These are phyloP conservation scores for Paragyromitra xinjiangensis DNA, from an alignment of 495 filamentous ascomycete genomes.

Conservation along the genomic window DNA sequence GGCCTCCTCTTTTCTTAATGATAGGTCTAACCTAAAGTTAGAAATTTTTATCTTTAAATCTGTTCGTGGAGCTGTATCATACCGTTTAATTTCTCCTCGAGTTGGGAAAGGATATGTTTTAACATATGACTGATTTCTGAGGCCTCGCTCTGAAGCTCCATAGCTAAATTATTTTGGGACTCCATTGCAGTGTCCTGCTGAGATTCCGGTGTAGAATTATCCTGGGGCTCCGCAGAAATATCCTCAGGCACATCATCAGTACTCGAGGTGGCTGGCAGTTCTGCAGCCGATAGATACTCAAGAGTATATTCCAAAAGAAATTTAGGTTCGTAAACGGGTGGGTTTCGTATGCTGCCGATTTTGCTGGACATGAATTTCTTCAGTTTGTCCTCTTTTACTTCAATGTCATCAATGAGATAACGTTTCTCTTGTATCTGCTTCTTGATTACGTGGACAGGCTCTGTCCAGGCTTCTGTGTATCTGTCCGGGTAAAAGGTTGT, in stretches of 20 bases:
- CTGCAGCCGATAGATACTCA: slow-evolving; percentile 33
- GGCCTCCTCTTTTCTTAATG: slow-evolving; percentile 49
- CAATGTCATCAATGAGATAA: slow-evolving; percentile 50
- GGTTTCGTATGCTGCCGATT: slow-evolving; percentile 33
- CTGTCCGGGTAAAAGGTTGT: slow-evolving; percentile 78
- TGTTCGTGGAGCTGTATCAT: slow-evolving; percentile 7
- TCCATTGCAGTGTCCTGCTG: slow-evolving; percentile 19
- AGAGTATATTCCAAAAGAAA: slow-evolving; percentile 49
- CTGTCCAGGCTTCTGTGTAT: slow-evolving; percentile 70
- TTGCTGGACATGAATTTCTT: slow-evolving; percentile 46
- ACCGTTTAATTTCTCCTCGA: slow-evolving; percentile 56
- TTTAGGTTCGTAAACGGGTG: slow-evolving; percentile 37
- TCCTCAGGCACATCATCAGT: slow-evolving; percentile 14
- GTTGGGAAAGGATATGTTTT: slow-evolving; percentile 45
- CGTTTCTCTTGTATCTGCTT: slow-evolving; percentile 60
- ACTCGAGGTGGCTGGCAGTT: neutral
- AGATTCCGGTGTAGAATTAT: slow-evolving; percentile 1
- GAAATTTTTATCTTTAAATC: neutral
- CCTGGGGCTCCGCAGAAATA: slow-evolving; percentile 24
- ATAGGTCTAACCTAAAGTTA: slow-evolving; percentile 35
- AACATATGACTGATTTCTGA: slow-evolving; percentile 43
- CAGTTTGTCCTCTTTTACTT: slow-evolving; percentile 49
- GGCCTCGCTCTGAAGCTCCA: slow-evolving; percentile 11
- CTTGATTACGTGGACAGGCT: slow-evolving; percentile 65
- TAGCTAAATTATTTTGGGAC: slow-evolving; percentile 7